Evolutionary conservation across 2,329 filamentous ascomycete species (phyloP), one percentile per base, ranked within the genome.

Genomic region (Monilinia fructicola): DNA sequence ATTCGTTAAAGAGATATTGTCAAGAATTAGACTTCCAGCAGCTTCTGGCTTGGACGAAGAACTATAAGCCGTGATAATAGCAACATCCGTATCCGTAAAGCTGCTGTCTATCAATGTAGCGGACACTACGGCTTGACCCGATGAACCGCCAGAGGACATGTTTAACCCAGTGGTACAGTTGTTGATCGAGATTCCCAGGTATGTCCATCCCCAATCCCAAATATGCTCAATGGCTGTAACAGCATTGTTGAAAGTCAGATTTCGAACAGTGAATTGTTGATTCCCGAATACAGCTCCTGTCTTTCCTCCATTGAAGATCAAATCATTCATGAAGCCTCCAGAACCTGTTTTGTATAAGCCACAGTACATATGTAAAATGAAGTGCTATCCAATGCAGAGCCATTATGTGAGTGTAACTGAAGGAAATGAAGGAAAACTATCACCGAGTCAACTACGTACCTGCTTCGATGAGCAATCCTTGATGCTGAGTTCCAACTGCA

Each of bases 261-360:
- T 85, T 12, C 81, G 81, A 67, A 82, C 84, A 0, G 85, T 88
- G 69, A 84, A 87, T 73, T 90, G 88, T 77, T 91, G 88, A 68
- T 83, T 87, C 35, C 87, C 87, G 67, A 87, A 77, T 72, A 84
- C 84, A 58, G 81, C 83, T 56, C 87, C 87, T 65, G 85, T 81
- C 11, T 80, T 78, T 38, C 88, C 88, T 61, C 87, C 87, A 54
- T 82, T 83, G 77, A 89, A 88, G 55, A 78, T 78, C 7, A 87
- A 75, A 70, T 89, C 86, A 52, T 79, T 81, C 75, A 89, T 80
- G 74, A 85, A 87, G 42, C 85, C 85, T 67, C 84, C 86, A 62
- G 84, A 87, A 40, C 81, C 69, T 70, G 79, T 38, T 16, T 12
- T 4, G 11, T 84, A 0, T 31, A 54, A 63, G 56, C 42, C 3